A percentile compares a stretch with the other conserved stretches of the same genome.
These are phyloP conservation scores for Melanomma pulvis-pyrius DNA, from an alignment of 495 filamentous ascomycete species.

Conservation along the genomic window DNA sequence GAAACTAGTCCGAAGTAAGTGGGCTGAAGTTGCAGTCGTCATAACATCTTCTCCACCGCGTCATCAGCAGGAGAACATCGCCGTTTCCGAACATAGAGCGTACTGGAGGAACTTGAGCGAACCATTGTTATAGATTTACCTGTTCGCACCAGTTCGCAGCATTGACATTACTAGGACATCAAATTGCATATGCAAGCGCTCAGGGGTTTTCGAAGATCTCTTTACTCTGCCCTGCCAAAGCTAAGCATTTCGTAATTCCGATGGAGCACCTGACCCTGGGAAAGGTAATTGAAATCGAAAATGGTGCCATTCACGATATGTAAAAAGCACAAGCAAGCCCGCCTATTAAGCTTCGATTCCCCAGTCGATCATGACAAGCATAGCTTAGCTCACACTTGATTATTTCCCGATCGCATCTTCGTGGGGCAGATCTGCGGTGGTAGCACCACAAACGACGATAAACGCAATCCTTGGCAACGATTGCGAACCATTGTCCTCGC, in stretches of 20 bases:
- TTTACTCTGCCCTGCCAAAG: neutral
- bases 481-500: conserved; percentile 12
- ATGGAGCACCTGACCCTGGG: neutral
- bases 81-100: too few species aligned
- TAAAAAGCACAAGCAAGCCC: neutral
- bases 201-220: neutral
- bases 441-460: conserved; percentile 12
- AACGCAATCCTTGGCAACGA: conserved; percentile 25
- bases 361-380: neutral
- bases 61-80: too few species aligned
- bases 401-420: neutral
- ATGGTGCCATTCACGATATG: neutral
- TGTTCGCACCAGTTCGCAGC: neutral
- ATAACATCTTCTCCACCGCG: too few species aligned
- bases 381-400: neutral
- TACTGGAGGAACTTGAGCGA: too few species aligned
- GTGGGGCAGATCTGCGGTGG: conserved; percentile 2
- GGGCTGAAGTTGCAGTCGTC: too few species aligned
- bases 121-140: neutral
- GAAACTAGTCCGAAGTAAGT: neutral
- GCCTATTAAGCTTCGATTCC: neutral
- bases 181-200: neutral
- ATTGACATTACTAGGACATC: neutral
- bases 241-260: neutral
- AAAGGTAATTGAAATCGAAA: conserved; percentile 1